Base-by-base conservation (phyloP, 2,329 filamentous ascomycete species). In the Pseudocercospora fijiensis region DNA sequence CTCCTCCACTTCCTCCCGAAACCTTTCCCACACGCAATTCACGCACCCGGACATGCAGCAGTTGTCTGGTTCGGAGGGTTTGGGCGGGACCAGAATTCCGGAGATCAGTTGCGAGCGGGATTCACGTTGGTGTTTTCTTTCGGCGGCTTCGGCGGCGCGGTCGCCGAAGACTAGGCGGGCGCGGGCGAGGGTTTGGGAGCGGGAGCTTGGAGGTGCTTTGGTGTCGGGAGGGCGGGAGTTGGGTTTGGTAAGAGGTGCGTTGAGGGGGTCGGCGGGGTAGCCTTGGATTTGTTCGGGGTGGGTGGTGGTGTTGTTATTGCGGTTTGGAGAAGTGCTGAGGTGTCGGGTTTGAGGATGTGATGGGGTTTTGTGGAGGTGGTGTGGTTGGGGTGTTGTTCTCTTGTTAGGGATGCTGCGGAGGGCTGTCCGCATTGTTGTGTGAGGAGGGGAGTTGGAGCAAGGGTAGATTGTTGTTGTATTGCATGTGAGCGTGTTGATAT, bases 1-100 rank as follows among this genome's bases (percentile, higher is more conserved):
- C 63, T 91, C 90, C 76, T 98, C 93, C 78, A 98, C 84, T 58
- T 98, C 95, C 69, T 99, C 94, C 8, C 93, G 85, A 77, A 88
- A 98, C 59, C 87, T 83, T 72, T 97, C 93, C 93, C 93, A 98
- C 2, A 98, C 95, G 77, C 95, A 99, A 76, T 98, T 93, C 56
- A 96, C 94, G 76, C 95, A 99, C 2, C 95, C 95, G 74, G 91
- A 95, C 95, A 99, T 99, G 79, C 95, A 99, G 83, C 95, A 99
- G 75, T 99, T 97, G 73, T 98, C 95, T 3, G 95, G 95, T 78
- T 99, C 94, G 55, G 87, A 84, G 0, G 95, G 95, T 55, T 86
- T 85, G 0, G 92, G 93, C 1, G 95, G 95, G 4, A 98, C 89
- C 18, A 86, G 78, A 0, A 98, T 85, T 3, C 93, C 94, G 0